Percentiles rank a stretch among this genome's conserved stretches.
Conservation (phyloP, 768 basidiomycete genomes). For the Lactarius deliciosus region DNA sequence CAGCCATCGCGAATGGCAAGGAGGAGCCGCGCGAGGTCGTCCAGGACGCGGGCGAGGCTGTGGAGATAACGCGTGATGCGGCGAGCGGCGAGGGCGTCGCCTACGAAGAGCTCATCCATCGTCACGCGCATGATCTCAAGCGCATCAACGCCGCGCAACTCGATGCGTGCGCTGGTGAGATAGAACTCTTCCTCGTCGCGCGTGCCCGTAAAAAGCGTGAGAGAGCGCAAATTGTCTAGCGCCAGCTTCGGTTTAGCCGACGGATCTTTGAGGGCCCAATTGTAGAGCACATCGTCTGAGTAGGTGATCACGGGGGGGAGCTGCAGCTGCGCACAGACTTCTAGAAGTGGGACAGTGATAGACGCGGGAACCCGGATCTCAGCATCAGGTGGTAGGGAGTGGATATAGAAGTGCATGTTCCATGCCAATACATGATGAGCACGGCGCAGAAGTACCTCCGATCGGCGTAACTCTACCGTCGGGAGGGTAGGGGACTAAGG, state of each 20-base stretch:
- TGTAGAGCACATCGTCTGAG: conserved; percentile 90
- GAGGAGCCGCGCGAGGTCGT: conserved; percentile 60
- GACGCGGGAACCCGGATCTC: conserved; percentile 64
- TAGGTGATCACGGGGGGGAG: conserved; percentile 89
- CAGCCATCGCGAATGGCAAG: conserved; percentile 66
- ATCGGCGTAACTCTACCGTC: conserved; percentile 38
- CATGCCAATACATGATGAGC: conserved; percentile 56
- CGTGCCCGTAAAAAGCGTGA: conserved; percentile 74
- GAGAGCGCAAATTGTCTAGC: conserved; percentile 59
- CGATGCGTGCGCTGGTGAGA: conserved; percentile 81
- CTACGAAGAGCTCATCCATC: conserved; percentile 87
- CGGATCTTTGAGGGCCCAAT: conserved; percentile 50
- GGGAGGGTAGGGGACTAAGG: conserved; percentile 44
- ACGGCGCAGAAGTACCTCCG: conserved; percentile 50
- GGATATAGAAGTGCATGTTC: conserved; percentile 58
- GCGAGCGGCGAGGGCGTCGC: conserved; percentile 47
- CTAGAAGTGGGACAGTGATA: conserved; percentile 72
- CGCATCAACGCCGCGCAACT: conserved; percentile 79
- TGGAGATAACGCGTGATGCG: conserved; percentile 61
- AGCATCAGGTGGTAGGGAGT: conserved; percentile 37
- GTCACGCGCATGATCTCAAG: conserved; percentile 82
- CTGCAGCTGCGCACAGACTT: conserved; percentile 66
- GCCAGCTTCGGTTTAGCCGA: conserved; percentile 39
- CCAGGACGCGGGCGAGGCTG: conserved; percentile 62
- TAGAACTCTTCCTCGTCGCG: conserved; percentile 86